These are phyloP conservation scores for Aspergillus oerlinghausenensis DNA, from an alignment of 2,329 filamentous ascomycete genomes.

Conservation along the genomic window DNA sequence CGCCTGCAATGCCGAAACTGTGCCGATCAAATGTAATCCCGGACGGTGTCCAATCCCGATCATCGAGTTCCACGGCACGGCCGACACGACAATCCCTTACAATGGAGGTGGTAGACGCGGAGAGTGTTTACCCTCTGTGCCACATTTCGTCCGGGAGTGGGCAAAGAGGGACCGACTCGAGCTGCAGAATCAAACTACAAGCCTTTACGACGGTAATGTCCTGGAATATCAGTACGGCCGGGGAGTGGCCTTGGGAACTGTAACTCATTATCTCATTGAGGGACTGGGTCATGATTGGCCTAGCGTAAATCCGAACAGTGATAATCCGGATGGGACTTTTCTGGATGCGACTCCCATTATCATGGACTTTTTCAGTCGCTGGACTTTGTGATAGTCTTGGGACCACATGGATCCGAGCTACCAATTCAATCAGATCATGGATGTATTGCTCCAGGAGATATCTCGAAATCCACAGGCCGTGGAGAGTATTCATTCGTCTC, in stretches of 20 bases:
- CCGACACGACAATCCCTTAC: slow-evolving; percentile 36
- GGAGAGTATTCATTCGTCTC: background rate
- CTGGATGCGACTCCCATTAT: slow-evolving; percentile 19
- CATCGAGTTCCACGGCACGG: slow-evolving; percentile 20
- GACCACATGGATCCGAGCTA: background rate
- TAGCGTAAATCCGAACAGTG: slow-evolving; percentile 14
- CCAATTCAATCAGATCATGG: background rate
- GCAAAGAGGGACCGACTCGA: slow-evolving; percentile 21
- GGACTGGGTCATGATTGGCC: slow-evolving; percentile 18
- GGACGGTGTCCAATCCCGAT: slow-evolving; percentile 28
- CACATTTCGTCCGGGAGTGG: slow-evolving; percentile 18
- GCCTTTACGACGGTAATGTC: slow-evolving; percentile 2
- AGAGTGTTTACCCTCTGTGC: slow-evolving; percentile 18
- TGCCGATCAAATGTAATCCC: slow-evolving; percentile 23
- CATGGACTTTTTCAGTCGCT: slow-evolving; percentile 16
- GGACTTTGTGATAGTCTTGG: background rate
- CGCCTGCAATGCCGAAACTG: slow-evolving; percentile 9
- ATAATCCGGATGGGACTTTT: slow-evolving; percentile 11
- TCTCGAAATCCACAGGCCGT: background rate
- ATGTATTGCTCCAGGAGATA: background rate
- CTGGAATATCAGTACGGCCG: slow-evolving; percentile 7
- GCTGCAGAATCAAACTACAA: slow-evolving; percentile 3
- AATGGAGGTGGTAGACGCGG: slow-evolving; percentile 25
- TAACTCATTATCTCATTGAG: slow-evolving; percentile 15
- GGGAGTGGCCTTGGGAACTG: slow-evolving; percentile 1